phyloP scores from a whole-genome alignment of 1,284 basidiomycete genomes.

The Cyathus olla region DNA sequence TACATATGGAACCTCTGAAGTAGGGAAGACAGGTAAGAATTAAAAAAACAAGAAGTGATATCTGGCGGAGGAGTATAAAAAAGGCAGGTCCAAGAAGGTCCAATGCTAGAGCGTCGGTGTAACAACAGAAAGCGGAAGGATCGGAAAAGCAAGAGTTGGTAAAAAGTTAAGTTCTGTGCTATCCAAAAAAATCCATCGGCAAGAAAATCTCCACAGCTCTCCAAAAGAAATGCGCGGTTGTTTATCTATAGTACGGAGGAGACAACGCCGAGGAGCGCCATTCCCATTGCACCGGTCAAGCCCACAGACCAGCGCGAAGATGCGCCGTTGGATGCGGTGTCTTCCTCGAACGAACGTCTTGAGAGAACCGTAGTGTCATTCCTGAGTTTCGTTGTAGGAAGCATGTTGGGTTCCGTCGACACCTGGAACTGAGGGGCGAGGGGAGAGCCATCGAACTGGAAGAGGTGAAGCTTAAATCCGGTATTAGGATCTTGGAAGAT shows the following conservation, averaged over 20 bases:
- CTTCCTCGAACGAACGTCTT: slow-evolving; percentile 22
- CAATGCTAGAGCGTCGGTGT: background rate
- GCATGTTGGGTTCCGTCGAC: slow-evolving; percentile 72
- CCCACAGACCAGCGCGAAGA: slow-evolving; percentile 29
- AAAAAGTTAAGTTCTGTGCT: background rate
- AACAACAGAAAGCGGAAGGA: background rate
- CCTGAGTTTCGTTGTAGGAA: slow-evolving; percentile 63
- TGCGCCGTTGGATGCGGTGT: slow-evolving; percentile 35
- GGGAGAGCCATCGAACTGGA: slow-evolving; percentile 72
- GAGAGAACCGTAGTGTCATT: slow-evolving; percentile 24
- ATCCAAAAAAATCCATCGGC: slow-evolving; percentile 3
- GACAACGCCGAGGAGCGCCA: slow-evolving; percentile 8
- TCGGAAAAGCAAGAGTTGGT: background rate
- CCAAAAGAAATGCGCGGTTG: too few relatives aligned
- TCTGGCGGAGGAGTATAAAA: slow-evolving; percentile 2
- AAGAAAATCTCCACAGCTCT: too few relatives aligned
- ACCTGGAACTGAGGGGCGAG: slow-evolving; percentile 70
- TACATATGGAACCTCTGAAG: background rate
- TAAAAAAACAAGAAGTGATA: background rate
- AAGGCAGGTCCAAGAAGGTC: slow-evolving; percentile 11
- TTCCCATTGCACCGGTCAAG: slow-evolving; percentile 24
- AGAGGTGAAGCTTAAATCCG: slow-evolving; percentile 75
- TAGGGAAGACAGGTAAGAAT: background rate
- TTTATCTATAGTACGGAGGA: slow-evolving; percentile 18
- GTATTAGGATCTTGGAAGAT: slow-evolving; percentile 67